Conservation (phyloP, 2,329 filamentous ascomycete species). For the Botrytis deweyae region DNA sequence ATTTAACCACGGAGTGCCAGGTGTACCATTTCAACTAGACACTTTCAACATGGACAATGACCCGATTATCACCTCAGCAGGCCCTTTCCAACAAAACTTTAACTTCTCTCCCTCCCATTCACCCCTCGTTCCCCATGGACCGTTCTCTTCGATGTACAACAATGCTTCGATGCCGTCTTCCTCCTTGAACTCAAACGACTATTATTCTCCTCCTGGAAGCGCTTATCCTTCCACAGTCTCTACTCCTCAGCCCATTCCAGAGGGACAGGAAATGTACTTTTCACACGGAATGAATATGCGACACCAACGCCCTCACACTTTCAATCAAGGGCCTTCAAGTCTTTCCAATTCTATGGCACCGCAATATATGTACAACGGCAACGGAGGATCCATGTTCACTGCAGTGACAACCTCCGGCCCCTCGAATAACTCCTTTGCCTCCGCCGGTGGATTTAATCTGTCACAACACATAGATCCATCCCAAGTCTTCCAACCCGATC, state of each 20-base stretch:
- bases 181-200: constrained; percentile 63
- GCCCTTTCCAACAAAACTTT: constrained; percentile 66
- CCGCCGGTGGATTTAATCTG: constrained; percentile 50
- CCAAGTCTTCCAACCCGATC: constrained; percentile 58
- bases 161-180: constrained; percentile 63
- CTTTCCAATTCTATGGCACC: constrained; percentile 59
- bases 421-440: constrained; percentile 52
- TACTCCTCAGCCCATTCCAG: constrained; percentile 66
- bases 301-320: constrained; percentile 49
- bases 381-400: constrained; percentile 57
- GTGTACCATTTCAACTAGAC: constrained; percentile 56
- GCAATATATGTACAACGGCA: constrained; percentile 62
- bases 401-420: constrained; percentile 51
- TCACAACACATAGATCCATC: constrained; percentile 63
- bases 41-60: constrained; percentile 57
- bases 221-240: constrained; percentile 68
- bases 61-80: constrained; percentile 64
- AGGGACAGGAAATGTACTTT: constrained; percentile 65
- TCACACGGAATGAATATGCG: constrained; percentile 52
- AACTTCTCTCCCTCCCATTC: constrained; percentile 70
- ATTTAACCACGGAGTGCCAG: constrained; percentile 42
- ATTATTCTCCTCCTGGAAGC: constrained; percentile 69
- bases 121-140: constrained; percentile 59
- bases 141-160: constrained; percentile 61
- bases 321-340: constrained; percentile 49